Evolutionary conservation across 495 filamentous ascomycete genomes (phyloP).

Genomic region (Aspergillus mulundensis): DNA sequence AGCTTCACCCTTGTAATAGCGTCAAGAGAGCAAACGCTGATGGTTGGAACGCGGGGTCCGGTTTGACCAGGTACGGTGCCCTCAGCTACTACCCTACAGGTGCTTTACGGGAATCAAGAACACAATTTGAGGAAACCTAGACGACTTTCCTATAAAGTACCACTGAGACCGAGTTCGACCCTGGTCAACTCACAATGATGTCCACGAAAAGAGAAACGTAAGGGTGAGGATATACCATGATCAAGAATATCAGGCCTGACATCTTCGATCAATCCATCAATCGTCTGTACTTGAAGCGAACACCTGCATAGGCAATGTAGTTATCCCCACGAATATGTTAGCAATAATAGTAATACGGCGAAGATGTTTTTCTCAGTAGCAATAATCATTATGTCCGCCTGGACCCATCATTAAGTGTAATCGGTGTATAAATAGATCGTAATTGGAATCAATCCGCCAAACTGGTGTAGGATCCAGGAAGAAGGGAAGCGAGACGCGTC

Average conservation of each 20-base stretch:
- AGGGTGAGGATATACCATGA: not conserved
- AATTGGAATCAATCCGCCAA: not conserved
- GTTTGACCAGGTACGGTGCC: too few relatives aligned
- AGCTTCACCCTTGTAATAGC: too few relatives aligned
- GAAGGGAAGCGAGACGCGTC: not conserved
- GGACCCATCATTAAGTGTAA: constrained; percentile 1
- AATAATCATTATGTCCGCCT: constrained; percentile 4
- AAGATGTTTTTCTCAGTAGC: not conserved
- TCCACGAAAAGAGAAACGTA: not conserved
- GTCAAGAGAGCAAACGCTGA: too few relatives aligned
- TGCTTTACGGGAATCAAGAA: not conserved
- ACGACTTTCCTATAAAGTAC: not conserved
- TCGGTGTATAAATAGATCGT: constrained; percentile 2
- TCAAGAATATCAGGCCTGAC: not conserved
- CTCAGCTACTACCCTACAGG: too few relatives aligned
- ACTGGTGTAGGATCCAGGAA: not conserved
- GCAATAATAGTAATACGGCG: not conserved
- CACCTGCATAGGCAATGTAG: not conserved
- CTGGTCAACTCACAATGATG: not conserved
- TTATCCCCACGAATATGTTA: not conserved
- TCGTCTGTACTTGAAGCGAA: not conserved
- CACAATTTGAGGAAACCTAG: not conserved
- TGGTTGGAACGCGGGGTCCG: too few relatives aligned
- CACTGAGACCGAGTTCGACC: not conserved
- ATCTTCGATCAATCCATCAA: constrained; percentile 2